Evolutionary conservation across 1,284 basidiomycete species (phyloP).

Genomic region (Sporisorium scitamineum): DNA sequence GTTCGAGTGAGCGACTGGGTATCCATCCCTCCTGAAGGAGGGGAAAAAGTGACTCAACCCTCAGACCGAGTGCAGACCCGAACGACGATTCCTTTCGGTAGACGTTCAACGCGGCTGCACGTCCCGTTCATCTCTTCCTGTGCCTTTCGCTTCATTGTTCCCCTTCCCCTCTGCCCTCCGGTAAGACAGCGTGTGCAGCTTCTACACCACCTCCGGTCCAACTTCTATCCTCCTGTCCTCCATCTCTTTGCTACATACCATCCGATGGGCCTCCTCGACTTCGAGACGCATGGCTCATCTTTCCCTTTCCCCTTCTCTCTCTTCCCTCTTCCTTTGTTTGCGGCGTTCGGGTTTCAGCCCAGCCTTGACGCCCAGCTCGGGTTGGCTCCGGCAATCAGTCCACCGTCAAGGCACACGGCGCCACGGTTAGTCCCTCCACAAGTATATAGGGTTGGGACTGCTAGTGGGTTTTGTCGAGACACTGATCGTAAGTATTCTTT

Average conservation of each 20-base stretch:
- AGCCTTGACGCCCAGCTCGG: constrained; percentile 13
- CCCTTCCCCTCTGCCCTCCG: not conserved
- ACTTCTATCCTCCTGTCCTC: constrained; percentile 32
- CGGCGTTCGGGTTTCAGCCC: constrained; percentile 6
- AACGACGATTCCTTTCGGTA: constrained; percentile 1
- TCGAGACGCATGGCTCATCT: constrained; percentile 44
- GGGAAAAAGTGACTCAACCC: not conserved
- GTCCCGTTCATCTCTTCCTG: not conserved
- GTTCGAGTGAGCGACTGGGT: not conserved
- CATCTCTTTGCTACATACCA: constrained; percentile 9
- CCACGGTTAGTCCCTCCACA: not conserved
- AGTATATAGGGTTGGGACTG: not conserved
- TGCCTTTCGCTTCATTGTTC: not conserved
- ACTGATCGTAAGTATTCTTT: not conserved
- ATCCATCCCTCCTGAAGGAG: not conserved
- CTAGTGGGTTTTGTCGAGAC: not conserved
- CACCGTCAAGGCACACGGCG: not conserved
- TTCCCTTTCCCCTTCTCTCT: not conserved
- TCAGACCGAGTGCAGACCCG: not conserved
- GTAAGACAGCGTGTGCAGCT: not conserved
- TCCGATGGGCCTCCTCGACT: constrained; percentile 47
- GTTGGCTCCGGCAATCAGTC: not conserved
- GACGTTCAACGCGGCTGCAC: constrained; percentile 30
- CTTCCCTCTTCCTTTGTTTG: not conserved
- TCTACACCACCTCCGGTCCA: constrained; percentile 16